phyloP scores from a whole-genome alignment of 2,329 filamentous ascomycete genomes.

The Myriangium duriaei region DNA sequence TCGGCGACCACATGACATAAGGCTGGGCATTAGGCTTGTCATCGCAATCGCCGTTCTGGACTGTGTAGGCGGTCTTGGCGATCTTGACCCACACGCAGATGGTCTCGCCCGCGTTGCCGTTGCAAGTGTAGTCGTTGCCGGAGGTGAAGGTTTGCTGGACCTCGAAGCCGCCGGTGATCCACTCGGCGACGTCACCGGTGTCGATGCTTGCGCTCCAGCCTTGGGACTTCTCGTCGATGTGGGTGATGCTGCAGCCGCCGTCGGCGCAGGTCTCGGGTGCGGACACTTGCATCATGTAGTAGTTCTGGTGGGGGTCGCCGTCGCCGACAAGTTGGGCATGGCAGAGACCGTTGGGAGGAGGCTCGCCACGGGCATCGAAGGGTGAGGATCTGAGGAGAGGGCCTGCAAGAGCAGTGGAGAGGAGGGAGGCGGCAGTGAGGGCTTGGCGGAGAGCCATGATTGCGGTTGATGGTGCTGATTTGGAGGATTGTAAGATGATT shows the following conservation, averaged over 20 bases:
- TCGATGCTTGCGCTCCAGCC: slow-evolving; percentile 1
- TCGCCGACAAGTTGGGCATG: too few species aligned
- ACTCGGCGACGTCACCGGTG: neutral
- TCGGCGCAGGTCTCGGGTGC: neutral
- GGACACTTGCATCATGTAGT: neutral
- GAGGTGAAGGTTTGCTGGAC: neutral
- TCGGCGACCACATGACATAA: slow-evolving; percentile 1
- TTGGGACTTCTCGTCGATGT: neutral
- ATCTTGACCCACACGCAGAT: slow-evolving; percentile 2
- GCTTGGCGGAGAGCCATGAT: too few species aligned
- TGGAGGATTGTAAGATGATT: too few species aligned
- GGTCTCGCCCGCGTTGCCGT: neutral
- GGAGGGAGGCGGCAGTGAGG: too few species aligned
- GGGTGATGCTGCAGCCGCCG: neutral
- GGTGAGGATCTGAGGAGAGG: too few species aligned
- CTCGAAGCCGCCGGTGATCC: slow-evolving; percentile 4
- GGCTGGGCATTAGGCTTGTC: neutral
- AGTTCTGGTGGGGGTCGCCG: slow-evolving; percentile 5
- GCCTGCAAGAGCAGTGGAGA: too few species aligned
- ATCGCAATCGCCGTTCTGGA: slow-evolving; percentile 1
- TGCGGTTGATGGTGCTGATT: too few species aligned
- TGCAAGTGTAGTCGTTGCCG: neutral
- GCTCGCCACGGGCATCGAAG: too few species aligned
- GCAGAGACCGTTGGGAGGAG: too few species aligned
- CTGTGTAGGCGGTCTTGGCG: slow-evolving; percentile 1